phyloP scores from a whole-genome alignment of 1,284 basidiomycete species.

The Naganishia albida region DNA sequence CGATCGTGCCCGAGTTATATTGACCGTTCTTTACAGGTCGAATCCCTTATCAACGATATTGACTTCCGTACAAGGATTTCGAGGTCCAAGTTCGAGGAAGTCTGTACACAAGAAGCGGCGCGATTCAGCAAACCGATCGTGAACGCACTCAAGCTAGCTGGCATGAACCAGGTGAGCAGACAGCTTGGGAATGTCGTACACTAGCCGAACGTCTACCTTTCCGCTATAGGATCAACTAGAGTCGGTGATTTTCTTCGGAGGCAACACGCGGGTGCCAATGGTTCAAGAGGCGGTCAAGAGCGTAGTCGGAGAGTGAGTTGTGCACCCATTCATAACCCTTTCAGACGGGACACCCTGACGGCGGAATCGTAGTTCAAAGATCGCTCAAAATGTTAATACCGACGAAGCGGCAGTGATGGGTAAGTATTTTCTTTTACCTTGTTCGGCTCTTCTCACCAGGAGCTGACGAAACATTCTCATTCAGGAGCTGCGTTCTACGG shows the following conservation, averaged over 20 bases:
- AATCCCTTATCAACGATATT: conserved; percentile 84
- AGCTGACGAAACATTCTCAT: not conserved
- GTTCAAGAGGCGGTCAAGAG: conserved; percentile 78
- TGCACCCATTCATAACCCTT: too few relatives aligned
- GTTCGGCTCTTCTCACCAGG: not conserved
- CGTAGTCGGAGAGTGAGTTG: conserved; percentile 71
- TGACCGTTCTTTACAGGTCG: conserved; percentile 60
- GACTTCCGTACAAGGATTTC: conserved; percentile 82
- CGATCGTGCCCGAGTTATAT: not conserved
- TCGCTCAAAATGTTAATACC: conserved; percentile 92
- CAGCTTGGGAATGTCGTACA: not conserved
- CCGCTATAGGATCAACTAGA: conserved; percentile 56
- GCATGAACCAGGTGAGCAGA: conserved; percentile 25
- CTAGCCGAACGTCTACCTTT: conserved; percentile 32
- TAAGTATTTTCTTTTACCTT: conserved; percentile 33
- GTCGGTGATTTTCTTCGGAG: conserved; percentile 89
- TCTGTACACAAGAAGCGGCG: conserved; percentile 57
- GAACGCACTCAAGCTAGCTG: conserved; percentile 70
- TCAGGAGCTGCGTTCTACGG: conserved; percentile 86
- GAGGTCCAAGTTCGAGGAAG: conserved; percentile 74
- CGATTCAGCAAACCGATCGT: conserved; percentile 73
- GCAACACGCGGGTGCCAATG: conserved; percentile 85
- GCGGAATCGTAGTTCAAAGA: conserved; percentile 62
- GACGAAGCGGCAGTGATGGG: conserved; percentile 96
- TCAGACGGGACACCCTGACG: conserved; percentile 18